These are phyloP conservation scores for Trebouxia sp. DNA, from an alignment of 139 green algal species.

Conservation along the genomic window DNA sequence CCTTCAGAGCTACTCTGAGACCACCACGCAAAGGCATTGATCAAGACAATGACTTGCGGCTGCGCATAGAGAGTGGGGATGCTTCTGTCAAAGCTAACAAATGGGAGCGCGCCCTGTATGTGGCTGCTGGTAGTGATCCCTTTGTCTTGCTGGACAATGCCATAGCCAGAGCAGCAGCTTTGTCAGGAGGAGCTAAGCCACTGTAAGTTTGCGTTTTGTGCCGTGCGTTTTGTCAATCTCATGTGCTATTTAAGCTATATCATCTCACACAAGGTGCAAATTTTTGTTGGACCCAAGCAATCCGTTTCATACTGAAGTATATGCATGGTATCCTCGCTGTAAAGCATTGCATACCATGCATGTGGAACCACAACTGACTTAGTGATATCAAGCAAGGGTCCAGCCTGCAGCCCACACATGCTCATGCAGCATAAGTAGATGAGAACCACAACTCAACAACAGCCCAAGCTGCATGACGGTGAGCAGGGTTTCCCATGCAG, in stretches of 20 bases:
- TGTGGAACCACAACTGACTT: too few species aligned
- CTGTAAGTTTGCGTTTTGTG: too few species aligned
- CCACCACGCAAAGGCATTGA: constrained; percentile 39
- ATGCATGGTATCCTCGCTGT: too few species aligned
- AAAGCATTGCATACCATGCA: too few species aligned
- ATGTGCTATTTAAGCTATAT: background rate
- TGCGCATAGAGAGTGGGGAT: constrained; percentile 79
- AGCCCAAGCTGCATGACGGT: too few species aligned
- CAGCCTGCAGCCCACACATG: too few species aligned
- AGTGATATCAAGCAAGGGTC: too few species aligned
- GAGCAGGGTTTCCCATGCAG: background rate
- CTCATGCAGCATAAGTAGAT: too few species aligned
- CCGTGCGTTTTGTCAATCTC: too few species aligned
- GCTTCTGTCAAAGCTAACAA: constrained; percentile 34
- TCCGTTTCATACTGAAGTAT: too few species aligned
- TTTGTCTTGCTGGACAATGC: constrained; percentile 64
- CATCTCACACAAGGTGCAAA: background rate
- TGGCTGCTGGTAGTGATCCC: constrained; percentile 55
- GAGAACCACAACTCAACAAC: too few species aligned
- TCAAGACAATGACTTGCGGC: constrained; percentile 38
- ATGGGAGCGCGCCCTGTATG: constrained; percentile 46
- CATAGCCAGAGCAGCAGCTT: constrained; percentile 63
- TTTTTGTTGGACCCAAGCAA: too few species aligned
- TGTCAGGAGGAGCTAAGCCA: constrained; percentile 62
- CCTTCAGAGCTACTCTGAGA: constrained; percentile 77